phyloP scores from a whole-genome alignment of 495 filamentous ascomycete genomes.

The Apiosordaria backusii region DNA sequence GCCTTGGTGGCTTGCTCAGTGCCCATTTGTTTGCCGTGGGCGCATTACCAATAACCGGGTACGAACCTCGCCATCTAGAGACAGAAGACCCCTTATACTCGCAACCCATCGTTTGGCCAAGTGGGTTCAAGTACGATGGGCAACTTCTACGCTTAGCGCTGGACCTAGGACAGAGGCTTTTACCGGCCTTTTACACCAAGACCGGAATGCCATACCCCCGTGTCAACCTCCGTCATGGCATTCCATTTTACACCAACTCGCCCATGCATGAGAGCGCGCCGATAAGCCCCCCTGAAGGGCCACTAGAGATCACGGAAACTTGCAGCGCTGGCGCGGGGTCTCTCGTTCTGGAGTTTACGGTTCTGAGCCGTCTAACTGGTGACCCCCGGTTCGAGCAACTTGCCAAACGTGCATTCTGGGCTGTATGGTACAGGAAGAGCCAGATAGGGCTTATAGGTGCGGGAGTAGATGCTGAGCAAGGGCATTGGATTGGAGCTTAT shows the following conservation, averaged over 20 bases:
- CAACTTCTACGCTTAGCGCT: slow-evolving; percentile 81
- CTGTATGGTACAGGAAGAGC: slow-evolving; percentile 85
- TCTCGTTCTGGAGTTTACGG: slow-evolving; percentile 87
- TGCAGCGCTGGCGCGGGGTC: slow-evolving; percentile 95
- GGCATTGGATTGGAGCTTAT: slow-evolving; percentile 82
- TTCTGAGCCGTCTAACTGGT: slow-evolving; percentile 82
- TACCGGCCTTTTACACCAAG: slow-evolving; percentile 83
- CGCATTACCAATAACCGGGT: slow-evolving; percentile 78
- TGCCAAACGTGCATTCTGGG: slow-evolving; percentile 91
- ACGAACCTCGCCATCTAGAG: slow-evolving; percentile 48
- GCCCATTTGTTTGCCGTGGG: slow-evolving; percentile 91
- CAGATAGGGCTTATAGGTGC: slow-evolving; percentile 83
- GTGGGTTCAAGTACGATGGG: slow-evolving; percentile 80
- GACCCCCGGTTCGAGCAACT: slow-evolving; percentile 81
- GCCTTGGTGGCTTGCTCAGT: slow-evolving; percentile 84
- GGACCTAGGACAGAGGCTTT: slow-evolving; percentile 75
- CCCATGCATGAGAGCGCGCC: slow-evolving; percentile 53
- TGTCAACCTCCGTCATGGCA: slow-evolving; percentile 87
- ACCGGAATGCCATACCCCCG: slow-evolving; percentile 93
- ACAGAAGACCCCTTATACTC: slow-evolving; percentile 36
- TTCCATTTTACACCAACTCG: slow-evolving; percentile 84
- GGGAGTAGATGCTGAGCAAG: slow-evolving; percentile 87
- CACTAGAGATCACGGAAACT: slow-evolving; percentile 82
- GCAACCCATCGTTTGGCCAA: slow-evolving; percentile 64
- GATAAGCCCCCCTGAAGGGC: slow-evolving; percentile 33